Conservation (phyloP, 208 protist species). For the Leishmania tarentolae region DNA sequence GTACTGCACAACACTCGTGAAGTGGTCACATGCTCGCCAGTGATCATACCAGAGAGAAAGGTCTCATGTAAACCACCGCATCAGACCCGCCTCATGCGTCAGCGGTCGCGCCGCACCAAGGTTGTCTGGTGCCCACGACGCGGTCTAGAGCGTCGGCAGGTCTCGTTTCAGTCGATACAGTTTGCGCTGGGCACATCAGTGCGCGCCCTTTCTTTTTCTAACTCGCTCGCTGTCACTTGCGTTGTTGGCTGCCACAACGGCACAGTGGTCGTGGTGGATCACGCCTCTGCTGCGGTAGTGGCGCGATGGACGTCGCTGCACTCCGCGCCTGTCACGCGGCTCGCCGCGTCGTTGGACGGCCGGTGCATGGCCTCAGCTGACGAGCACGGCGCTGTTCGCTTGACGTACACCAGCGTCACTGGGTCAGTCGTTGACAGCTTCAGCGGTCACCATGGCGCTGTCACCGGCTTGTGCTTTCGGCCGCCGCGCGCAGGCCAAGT, state of each 20-base stretch:
- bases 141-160: conserved; percentile 13
- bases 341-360: conserved; percentile 70
- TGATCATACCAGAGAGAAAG: conserved; percentile 8
- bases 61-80: not conserved
- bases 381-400: conserved; percentile 57
- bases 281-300: conserved; percentile 47
- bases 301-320: conserved; percentile 50
- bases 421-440: conserved; percentile 56
- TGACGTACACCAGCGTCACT: conserved; percentile 64
- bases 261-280: conserved; percentile 61
- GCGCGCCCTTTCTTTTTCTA: conserved; percentile 58
- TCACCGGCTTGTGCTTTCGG: conserved; percentile 59
- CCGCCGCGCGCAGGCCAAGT: conserved; percentile 5
- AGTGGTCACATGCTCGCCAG: conserved; percentile 16
- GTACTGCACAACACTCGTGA: conserved; percentile 51
- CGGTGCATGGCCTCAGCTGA: conserved; percentile 76
- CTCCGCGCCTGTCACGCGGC: conserved; percentile 52
- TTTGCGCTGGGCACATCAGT: conserved; percentile 45
- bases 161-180: conserved; percentile 13
- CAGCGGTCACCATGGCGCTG: conserved; percentile 67
- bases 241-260: conserved; percentile 71
- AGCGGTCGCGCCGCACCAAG: not conserved
- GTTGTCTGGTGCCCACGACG: conserved; percentile 13
- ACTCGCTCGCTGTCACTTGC: conserved; percentile 76
- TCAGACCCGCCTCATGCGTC: not conserved